Percentiles rank a stretch among this genome's conserved stretches.
Evolutionary conservation across 2,329 filamentous ascomycete species (phyloP).

Genomic region (Ampelomyces quisqualis): DNA sequence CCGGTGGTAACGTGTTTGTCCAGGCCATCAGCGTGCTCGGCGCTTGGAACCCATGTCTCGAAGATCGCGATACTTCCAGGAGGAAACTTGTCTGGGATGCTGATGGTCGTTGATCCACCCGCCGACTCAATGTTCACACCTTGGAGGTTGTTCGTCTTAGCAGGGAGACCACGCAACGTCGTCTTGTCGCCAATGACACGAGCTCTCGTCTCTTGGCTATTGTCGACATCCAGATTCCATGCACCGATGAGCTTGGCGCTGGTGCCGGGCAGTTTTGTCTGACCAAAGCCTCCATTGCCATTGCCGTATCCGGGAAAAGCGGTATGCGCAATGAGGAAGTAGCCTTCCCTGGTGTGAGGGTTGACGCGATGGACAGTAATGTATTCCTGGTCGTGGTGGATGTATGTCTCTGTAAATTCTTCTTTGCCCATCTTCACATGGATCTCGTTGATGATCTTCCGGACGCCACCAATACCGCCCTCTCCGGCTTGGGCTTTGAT

Average conservation of each 20-base stretch:
- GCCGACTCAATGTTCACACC: conserved; percentile 72
- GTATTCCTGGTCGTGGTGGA: conserved; percentile 95
- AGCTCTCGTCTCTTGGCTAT: conserved; percentile 67
- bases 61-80: conserved; percentile 94
- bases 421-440: conserved; percentile 95
- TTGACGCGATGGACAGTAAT: conserved; percentile 96
- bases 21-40: conserved; percentile 78
- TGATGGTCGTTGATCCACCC: conserved; percentile 74
- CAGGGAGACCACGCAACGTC: conserved; percentile 78
- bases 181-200: conserved; percentile 67
- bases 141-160: conserved; percentile 71
- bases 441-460: conserved; percentile 91
- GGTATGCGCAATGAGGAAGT: conserved; percentile 94
- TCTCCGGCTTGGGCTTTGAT: conserved; percentile 69
- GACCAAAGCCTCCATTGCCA: conserved; percentile 75
- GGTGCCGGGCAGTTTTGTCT: conserved; percentile 79
- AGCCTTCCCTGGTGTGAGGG: conserved; percentile 85
- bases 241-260: conserved; percentile 83
- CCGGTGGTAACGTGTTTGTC: conserved; percentile 85
- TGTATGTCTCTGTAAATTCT: conserved; percentile 90
- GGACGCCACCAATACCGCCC: conserved; percentile 84
- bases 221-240: conserved; percentile 89
- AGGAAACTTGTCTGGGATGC: conserved; percentile 78
- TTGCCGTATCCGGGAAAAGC: conserved; percentile 90
- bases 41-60: conserved; percentile 90